Base-by-base conservation (phyloP, 2,329 filamentous ascomycete species). In the Paracorniculantispora psalliotae region DNA sequence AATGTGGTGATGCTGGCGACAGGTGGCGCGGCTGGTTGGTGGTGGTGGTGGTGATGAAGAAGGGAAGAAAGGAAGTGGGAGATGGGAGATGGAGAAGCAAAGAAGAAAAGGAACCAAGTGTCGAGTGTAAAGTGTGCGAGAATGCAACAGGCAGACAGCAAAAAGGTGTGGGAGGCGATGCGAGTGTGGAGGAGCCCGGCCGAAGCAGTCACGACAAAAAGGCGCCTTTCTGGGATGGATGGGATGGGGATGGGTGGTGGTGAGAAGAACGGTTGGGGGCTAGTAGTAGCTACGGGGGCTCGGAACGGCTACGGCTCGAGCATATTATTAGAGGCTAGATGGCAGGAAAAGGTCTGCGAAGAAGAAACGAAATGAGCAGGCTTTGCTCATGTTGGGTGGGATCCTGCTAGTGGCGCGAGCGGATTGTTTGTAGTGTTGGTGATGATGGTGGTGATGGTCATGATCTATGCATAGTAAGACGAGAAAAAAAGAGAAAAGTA, bases 1-100 rank as follows among this genome's bases (percentile, higher is more conserved):
- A 54, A 44, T 21, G 39, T 44, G 37, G 51, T 46, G 51, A 44
- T 46, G 53, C 43, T 26, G 30, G 41, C 28, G 53, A 48, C 30
- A 47, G 53, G 53, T 47, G 41, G 41, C 53, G 41, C 8, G 19
- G n/a, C 15, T 3, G 39, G 26, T 46, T n/a, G 43, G 39, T 39
- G 50, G 50, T 26, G 35, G 21, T 41, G 19, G 17, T 3, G 17
- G 28, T 23, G 50, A 12, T 4, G 21, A 26, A 7, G 47, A 9
- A 28, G 10, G 15, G 6, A n/a, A 2, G 50, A 17, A 47, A 13
- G 30, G 12, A 17, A 28, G 28, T 12, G 33, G 12, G 28, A 21
- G 28, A 23, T 15, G 53, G 51, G 8, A 37, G 2, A 12, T 28
- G 39, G 9, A n/a, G 19, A 55, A 41, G 37, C 28, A 21, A 41